Evolutionary conservation across 768 basidiomycete species (phyloP), one percentile per base, ranked within the genome.

Genomic region (Agaricus subrufescens): DNA sequence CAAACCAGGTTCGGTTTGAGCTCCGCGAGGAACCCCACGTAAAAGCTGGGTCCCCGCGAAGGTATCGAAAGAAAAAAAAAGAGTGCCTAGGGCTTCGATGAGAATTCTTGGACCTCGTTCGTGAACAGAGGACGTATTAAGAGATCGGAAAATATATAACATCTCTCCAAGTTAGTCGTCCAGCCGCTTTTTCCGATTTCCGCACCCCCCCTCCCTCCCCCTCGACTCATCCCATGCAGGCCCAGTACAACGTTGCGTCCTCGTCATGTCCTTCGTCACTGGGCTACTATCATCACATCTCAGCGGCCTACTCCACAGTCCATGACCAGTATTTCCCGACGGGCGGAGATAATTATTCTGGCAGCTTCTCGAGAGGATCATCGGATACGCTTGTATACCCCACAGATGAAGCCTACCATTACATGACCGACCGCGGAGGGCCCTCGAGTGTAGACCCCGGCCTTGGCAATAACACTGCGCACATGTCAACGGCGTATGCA

Each of bases 361-460:
- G 47, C 50, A 62, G 71, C 78, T 80, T 79, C 78, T 79, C 76
- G 60, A 72, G 72, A 61, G 77, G 78, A 80, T 80, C 78, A 71
- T 73, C 77, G 34, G 34, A 34, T 34, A 34, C 34, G 61, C 66
- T 70, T 63, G 60, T 65, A 56, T 73, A 74, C 69, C 71, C 34
- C 34, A 7, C 72, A 70, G 70, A 75, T 73, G 71, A 72, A 67
- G 73, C 73, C 65, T 74, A 73, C 68, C 65, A 63, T 62, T 72
- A 73, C 68, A 68, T 72, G 57, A 62, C 71, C 63, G 67, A 74
- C 73, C 74, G 74, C 71, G 75, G 76, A 71, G 66, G 63, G 62
- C 62, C 50, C 12, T 29, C 50, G 10, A 37, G 49, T 26, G 14
- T n/a, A 29, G 10, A 10, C 19, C 7, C 46, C 27, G 34, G 15